Percentiles rank a stretch among this genome's conserved stretches.
phyloP scores from a whole-genome alignment of 306 rosid genomes.

The Potentilla sterilis region DNA sequence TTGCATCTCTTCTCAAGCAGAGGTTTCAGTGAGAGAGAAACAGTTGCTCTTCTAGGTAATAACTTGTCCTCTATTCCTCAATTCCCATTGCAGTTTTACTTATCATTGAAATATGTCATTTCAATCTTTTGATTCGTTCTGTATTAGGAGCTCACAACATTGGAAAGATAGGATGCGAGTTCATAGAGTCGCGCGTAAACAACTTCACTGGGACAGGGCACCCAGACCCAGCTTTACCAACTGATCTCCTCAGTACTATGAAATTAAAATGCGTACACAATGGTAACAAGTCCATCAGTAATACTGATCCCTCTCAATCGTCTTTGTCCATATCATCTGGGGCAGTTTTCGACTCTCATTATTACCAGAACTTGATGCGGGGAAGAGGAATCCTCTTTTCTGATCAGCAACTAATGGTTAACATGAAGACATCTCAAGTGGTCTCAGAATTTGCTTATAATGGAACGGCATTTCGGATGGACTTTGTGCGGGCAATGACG shows the following conservation, averaged over 20 bases:
- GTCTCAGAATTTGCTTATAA: conserved; percentile 75
- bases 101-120: background rate
- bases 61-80: background rate
- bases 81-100: too few relatives aligned
- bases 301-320: conserved; percentile 11
- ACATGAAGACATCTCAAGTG: conserved; percentile 52
- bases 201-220: conserved; percentile 67
- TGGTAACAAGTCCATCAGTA: background rate
- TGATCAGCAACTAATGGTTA: conserved; percentile 81
- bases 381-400: conserved; percentile 82
- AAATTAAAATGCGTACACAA: conserved; percentile 43
- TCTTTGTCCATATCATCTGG: conserved; percentile 54
- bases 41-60: conserved; percentile 84
- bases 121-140: conserved; percentile 11
- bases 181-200: conserved; percentile 55
- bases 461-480: conserved; percentile 69
- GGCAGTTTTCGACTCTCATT: conserved; percentile 61
- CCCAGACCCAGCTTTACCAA: conserved; percentile 64
- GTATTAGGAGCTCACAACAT: conserved; percentile 77
- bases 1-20: conserved; percentile 54
- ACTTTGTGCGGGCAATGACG: conserved; percentile 64
- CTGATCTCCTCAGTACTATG: conserved; percentile 53
- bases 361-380: conserved; percentile 52
- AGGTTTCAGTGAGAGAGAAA: conserved; percentile 77
- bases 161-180: conserved; percentile 72